Base-by-base conservation (phyloP, 306 rosid species). In the Mimosa bimucronata region DNA sequence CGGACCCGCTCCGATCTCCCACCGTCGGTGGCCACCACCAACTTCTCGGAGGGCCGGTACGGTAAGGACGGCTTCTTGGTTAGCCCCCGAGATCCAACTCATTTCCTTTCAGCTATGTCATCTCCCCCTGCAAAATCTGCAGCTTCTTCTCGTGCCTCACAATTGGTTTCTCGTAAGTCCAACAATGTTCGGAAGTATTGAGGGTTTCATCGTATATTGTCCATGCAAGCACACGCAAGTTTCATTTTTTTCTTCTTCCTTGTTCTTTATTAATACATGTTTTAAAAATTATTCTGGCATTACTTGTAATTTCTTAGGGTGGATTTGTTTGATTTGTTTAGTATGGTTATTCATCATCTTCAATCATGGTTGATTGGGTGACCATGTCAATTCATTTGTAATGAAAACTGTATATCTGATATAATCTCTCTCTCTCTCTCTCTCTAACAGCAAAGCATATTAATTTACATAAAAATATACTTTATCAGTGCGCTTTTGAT, bases 1-100 rank as follows among this genome's bases (percentile, higher is more conserved):
- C 79, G 94, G 44, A 79, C 92, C 6, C 68, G 84, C 5, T 90
- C 92, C 2, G 92, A 90, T 5, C 80, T 77, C 61, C 89, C 78
- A 53, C 86, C 81, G 6, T 53, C 69, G 0, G 5, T 21, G 18
- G 57, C 0, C 60, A 77, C 70, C 1, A 2, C 65, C 50, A 8
- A 60, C 34, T 80, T 85, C 72, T 44, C 30, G 3, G 68, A 83
- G 42, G 82, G 75, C n/a, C 75, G 76, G 19, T 37, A 79, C 2
- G 76, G 34, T 1, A 7, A n/a, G 1, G 75, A 75, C 4, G 71
- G 80, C 2, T 44, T 76, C 1, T 26, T 55, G 31, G 58, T 55
- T 30, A 68, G 45, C 68, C 75, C 81, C 4, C 38, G 57, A 68
- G 74, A 66, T 41, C 66, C 65, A 21, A 25, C 55, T 42, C 31